Base-by-base conservation (phyloP, 2,329 filamentous ascomycete species). In the Penicillium sp. region DNA sequence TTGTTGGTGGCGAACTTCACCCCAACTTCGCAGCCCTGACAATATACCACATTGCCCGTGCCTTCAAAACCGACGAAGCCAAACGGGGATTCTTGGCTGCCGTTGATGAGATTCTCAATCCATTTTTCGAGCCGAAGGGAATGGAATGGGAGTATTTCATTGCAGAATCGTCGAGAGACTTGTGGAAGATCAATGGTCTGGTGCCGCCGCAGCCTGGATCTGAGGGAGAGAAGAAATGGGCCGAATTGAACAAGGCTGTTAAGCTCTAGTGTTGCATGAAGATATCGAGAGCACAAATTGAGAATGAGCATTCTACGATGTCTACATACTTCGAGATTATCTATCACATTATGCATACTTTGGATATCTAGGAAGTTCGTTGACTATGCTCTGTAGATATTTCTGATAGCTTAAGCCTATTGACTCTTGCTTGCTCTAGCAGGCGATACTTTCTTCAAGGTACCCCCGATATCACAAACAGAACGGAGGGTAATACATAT, bases 61-160 rank as follows among this genome's bases (percentile, higher is more conserved):
- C 47, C 1, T 52, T 61, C 21, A 64, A 29, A 19, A 46, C 8
- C 19, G 60, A 64, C 1, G 46, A 52, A 25, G 35, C 42, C 2
- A 49, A 48, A 10, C 42, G 45, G 25, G 13, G 37, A 6, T 56
- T 64, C 15, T 40, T 56, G 6, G 33, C 23, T 2, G 40, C 8
- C 1, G n/a, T 56, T n/a, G 47, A 56, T 13, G 25, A 15, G 9
- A 42, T 45, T 10, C 29, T 56, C 29, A 29, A 40, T 8, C 61
- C 58, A 4, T 27, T 61, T 5, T 42, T 59, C 7, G 43, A 37
- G 6, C 23, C 47, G 1, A 57, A 59, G 19, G 47, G n/a, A 8
- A 55, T 62, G 15, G 53, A 62, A 9, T 62, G 58, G 56, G 55
- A 61, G 21, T 59, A 55, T 35, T 56, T 56, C 43, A 52, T 62